These are phyloP conservation scores for Sarocladium brachiariae DNA, from an alignment of 2,329 filamentous ascomycete genomes.

Conservation along the genomic window DNA sequence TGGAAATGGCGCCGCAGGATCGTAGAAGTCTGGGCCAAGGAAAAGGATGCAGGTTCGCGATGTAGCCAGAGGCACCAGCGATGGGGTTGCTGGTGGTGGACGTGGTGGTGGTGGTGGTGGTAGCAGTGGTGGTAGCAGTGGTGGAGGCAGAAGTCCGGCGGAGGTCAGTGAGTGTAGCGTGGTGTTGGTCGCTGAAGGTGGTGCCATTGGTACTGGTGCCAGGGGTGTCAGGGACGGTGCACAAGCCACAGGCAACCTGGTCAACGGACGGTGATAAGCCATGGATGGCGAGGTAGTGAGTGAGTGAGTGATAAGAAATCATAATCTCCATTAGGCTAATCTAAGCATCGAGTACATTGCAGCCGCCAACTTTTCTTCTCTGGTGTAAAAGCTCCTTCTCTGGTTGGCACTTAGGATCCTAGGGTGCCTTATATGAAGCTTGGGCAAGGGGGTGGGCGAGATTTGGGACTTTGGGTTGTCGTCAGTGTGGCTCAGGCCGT, in stretches of 20 bases:
- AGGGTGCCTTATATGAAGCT: constrained; percentile 4
- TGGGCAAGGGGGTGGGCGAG: neutral
- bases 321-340: too few relatives aligned
- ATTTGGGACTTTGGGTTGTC: neutral
- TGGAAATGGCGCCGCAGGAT: neutral
- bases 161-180: neutral
- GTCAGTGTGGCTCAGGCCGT: neutral
- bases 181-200: too few relatives aligned
- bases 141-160: neutral
- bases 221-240: too few relatives aligned
- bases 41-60: constrained; percentile 9
- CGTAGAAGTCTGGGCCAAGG: neutral
- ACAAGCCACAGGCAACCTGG: too few relatives aligned
- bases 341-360: too few relatives aligned
- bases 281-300: too few relatives aligned
- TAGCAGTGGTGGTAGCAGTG: neutral
- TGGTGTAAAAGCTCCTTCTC: too few relatives aligned
- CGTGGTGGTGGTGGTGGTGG: neutral
- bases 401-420: too few relatives aligned
- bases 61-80: neutral
- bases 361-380: too few relatives aligned
- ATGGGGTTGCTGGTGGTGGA: neutral
- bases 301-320: too few relatives aligned
- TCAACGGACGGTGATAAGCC: too few relatives aligned
- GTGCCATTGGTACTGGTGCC: too few relatives aligned